These are phyloP conservation scores for Podospora conica DNA, from an alignment of 495 filamentous ascomycete genomes.

Conservation along the genomic window DNA sequence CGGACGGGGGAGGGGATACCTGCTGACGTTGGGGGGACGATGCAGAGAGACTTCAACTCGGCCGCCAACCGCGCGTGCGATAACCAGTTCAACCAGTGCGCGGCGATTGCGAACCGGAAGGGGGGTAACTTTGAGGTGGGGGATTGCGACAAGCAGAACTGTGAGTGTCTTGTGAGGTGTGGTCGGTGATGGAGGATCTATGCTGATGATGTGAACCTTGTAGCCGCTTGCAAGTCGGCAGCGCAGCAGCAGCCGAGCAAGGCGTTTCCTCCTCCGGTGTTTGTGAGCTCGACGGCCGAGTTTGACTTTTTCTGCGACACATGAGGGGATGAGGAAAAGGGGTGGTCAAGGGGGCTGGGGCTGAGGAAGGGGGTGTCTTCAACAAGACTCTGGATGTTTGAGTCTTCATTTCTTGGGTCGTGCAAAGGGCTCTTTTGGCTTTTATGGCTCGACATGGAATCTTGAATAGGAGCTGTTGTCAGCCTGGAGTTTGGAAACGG, in stretches of 20 bases:
- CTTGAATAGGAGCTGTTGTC: not conserved
- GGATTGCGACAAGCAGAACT: conserved; percentile 34
- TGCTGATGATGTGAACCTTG: not conserved
- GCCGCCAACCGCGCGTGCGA: conserved; percentile 36
- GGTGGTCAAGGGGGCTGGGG: not conserved
- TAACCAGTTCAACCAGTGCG: conserved; percentile 38
- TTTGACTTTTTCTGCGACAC: conserved; percentile 36
- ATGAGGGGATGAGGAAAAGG: not conserved
- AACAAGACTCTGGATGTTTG: not conserved
- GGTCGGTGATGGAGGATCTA: not conserved
- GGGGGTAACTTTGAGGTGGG: conserved; percentile 22
- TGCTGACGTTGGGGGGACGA: not conserved
- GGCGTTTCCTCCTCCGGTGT: conserved; percentile 20
- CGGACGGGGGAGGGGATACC: conserved; percentile 25
- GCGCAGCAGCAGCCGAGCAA: conserved; percentile 18
- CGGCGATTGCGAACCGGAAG: conserved; percentile 27
- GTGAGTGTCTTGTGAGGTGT: conserved; percentile 19
- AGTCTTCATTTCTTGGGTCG: not conserved
- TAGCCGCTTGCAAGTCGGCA: conserved; percentile 29
- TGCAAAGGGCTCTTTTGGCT: not conserved
- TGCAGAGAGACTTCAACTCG: conserved; percentile 35
- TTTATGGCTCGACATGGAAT: not conserved
- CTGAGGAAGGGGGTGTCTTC: not conserved
- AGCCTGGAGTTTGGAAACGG: not conserved
- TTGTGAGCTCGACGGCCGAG: conserved; percentile 28